These are phyloP conservation scores for Tulasnella sp. DNA, from an alignment of 768 basidiomycete genomes.

Conservation along the genomic window DNA sequence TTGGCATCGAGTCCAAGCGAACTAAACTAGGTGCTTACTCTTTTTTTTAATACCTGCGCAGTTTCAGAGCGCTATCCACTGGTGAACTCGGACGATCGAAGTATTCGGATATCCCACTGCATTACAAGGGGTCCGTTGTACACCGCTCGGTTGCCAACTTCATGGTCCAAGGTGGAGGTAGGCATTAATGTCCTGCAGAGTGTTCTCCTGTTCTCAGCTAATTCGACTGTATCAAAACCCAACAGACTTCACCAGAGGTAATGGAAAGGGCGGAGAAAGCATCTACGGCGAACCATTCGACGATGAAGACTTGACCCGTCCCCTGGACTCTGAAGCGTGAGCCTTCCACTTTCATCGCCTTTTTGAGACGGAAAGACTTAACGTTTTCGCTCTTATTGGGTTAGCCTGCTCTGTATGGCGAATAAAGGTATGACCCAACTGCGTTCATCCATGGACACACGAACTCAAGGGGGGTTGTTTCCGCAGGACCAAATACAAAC, in stretches of 20 bases:
- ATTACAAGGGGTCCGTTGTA: conserved; percentile 78
- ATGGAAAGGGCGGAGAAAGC: conserved; percentile 79
- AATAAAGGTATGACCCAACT: conserved; percentile 58
- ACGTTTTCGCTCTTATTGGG: not conserved
- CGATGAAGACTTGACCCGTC: conserved; percentile 72
- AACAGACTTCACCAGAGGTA: conserved; percentile 75
- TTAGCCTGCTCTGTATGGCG: conserved; percentile 83
- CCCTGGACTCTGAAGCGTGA: conserved; percentile 67
- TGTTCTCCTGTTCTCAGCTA: not conserved
- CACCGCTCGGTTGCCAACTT: conserved; percentile 79
- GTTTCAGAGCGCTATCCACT: conserved; percentile 84
- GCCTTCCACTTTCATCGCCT: conserved; percentile 38
- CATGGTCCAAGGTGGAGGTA: conserved; percentile 82
- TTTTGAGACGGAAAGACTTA: not conserved
- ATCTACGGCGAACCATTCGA: conserved; percentile 76
- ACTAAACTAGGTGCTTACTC: not conserved
- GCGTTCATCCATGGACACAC: not conserved
- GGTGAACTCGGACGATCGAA: conserved; percentile 79
- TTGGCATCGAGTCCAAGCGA: not conserved
- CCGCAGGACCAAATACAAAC: conserved; percentile 67
- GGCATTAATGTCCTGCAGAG: conserved; percentile 37
- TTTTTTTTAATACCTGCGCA: conserved; percentile 43
- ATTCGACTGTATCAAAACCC: not conserved
- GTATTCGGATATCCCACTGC: conserved; percentile 66
- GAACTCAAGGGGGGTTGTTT: not conserved